These are phyloP conservation scores for Theileria orientalis DNA, from an alignment of 169 alveolate species.

Conservation along the genomic window DNA sequence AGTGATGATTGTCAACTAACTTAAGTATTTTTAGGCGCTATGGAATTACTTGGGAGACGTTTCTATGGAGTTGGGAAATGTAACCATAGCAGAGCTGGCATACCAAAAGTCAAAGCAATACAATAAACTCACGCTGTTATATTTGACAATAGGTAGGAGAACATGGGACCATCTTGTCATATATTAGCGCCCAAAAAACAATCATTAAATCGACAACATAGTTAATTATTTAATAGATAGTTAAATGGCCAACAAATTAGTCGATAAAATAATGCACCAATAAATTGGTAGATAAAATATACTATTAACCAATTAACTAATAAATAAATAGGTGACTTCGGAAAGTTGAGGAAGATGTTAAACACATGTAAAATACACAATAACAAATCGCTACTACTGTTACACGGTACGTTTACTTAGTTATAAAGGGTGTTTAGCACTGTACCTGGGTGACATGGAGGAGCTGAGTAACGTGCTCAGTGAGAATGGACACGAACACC, in stretches of 20 bases:
- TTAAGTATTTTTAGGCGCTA: conserved; percentile 6
- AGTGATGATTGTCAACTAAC: not conserved
- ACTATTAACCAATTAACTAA: conserved; percentile 60
- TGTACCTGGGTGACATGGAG: conserved; percentile 55
- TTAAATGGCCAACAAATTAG: too few relatives aligned
- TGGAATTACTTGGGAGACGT: conserved; percentile 73
- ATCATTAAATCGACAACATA: conserved; percentile 71
- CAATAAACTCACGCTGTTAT: conserved; percentile 84
- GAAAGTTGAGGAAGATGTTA: conserved; percentile 75
- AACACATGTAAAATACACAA: conserved; percentile 67
- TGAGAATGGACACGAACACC: conserved; percentile 37
- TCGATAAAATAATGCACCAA: conserved; percentile 42
- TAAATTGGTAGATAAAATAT: conserved; percentile 67
- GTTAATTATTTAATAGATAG: conserved; percentile 59
- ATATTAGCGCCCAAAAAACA: conserved; percentile 70
- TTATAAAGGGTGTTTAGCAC: not conserved
- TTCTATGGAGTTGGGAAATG: conserved; percentile 78
- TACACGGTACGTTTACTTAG: conserved; percentile 15
- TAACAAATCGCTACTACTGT: conserved; percentile 46
- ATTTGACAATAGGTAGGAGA: conserved; percentile 81
- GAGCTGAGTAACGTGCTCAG: conserved; percentile 28
- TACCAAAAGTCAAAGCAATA: conserved; percentile 81
- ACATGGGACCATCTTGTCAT: conserved; percentile 45
- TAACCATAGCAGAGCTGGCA: conserved; percentile 85
- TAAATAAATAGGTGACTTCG: conserved; percentile 73